A percentile compares a stretch with the other conserved stretches of the same genome.
Conservation (phyloP, 1,139 yeast species). For the Meyerozyma athensensis region DNA sequence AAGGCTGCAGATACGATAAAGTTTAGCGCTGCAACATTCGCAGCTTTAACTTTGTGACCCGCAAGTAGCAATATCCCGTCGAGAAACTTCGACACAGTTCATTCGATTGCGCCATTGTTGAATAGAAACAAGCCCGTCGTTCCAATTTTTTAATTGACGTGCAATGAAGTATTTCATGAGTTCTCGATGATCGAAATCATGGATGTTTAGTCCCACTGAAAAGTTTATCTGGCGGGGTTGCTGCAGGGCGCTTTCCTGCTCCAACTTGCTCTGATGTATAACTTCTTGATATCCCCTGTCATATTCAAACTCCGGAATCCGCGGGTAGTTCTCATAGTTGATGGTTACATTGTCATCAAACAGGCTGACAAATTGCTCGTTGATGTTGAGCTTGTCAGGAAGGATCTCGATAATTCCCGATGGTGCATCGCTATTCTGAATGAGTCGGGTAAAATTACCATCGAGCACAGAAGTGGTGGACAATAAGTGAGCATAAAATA, state of each 20-base stretch:
- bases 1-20: neutral
- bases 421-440: slow-evolving; percentile 3
- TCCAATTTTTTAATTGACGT: slow-evolving; percentile 2
- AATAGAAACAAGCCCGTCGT: slow-evolving; percentile 1
- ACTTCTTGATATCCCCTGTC: slow-evolving; percentile 5
- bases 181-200: slow-evolving; percentile 10
- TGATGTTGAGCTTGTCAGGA: slow-evolving; percentile 8
- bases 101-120: slow-evolving; percentile 6
- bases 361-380: slow-evolving; percentile 9
- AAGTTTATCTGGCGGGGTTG: slow-evolving; percentile 5
- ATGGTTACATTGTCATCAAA: slow-evolving; percentile 5
- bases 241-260: slow-evolving; percentile 8
- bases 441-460: slow-evolving; percentile 6
- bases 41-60: neutral
- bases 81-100: slow-evolving; percentile 8
- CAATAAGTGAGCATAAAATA: slow-evolving; percentile 7
- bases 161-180: slow-evolving; percentile 6
- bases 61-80: slow-evolving; percentile 6
- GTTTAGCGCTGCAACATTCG: neutral
- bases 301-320: slow-evolving; percentile 8
- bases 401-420: slow-evolving; percentile 9
- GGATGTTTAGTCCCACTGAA: slow-evolving; percentile 9
- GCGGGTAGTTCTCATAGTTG: slow-evolving; percentile 9
- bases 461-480: slow-evolving; percentile 7
- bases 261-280: slow-evolving; percentile 6